These are phyloP conservation scores for Pythium monospermum DNA, from an alignment of 352 stramenopile genomes.

Conservation along the genomic window DNA sequence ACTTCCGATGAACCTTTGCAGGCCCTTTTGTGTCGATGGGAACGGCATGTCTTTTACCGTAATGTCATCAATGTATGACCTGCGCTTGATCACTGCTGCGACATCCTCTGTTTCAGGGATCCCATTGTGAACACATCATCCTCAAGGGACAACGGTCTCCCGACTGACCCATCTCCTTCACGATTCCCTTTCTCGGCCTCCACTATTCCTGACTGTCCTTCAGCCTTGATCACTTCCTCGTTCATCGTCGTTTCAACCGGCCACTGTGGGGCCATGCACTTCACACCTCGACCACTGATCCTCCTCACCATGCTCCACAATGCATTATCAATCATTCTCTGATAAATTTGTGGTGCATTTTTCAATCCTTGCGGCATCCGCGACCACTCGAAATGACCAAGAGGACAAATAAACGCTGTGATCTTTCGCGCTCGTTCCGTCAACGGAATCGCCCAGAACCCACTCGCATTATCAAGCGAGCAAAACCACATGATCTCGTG, in stretches of 20 bases:
- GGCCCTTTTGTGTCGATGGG: slow-evolving; percentile 8
- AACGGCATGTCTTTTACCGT: slow-evolving; percentile 1
- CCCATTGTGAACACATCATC: slow-evolving; percentile 8
- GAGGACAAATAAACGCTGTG: slow-evolving; percentile 17
- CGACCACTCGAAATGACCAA: slow-evolving; percentile 8
- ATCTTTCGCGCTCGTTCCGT: slow-evolving; percentile 9
- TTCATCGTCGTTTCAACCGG: no score
- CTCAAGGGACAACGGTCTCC: no score
- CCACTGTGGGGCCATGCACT: no score
- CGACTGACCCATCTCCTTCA: no score
- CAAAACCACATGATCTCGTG: slow-evolving; percentile 14
- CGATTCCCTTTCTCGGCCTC: no score
- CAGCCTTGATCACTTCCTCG: no score
- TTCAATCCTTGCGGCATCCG: slow-evolving; percentile 14
- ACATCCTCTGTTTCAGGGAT: neutral
- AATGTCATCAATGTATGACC: neutral
- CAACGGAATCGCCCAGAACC: slow-evolving; percentile 20
- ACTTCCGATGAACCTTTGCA: slow-evolving; percentile 18
- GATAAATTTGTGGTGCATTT: slow-evolving; percentile 20
- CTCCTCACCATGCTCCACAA: slow-evolving; percentile 10
- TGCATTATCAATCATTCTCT: slow-evolving; percentile 15
- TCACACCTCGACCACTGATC: slow-evolving; percentile 1
- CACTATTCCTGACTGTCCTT: no score
- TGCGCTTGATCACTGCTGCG: neutral
- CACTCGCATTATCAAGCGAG: slow-evolving; percentile 22